These are phyloP conservation scores for Hura crepitans DNA, from an alignment of 441 rosid genomes.

Conservation along the genomic window DNA sequence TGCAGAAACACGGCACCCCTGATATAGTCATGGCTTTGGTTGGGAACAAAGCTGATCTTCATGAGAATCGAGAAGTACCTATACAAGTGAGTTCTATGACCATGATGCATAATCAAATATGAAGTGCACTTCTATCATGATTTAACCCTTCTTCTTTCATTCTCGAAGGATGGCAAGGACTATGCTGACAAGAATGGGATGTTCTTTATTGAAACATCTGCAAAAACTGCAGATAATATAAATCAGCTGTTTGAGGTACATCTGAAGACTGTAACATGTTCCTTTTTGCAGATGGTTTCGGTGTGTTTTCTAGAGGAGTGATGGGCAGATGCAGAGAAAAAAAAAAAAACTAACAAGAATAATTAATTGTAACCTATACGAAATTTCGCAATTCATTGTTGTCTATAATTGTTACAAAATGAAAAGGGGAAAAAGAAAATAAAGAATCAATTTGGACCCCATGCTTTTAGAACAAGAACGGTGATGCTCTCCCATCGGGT, in stretches of 20 bases:
- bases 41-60: conserved; percentile 97
- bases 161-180: conserved; percentile 71
- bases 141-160: conserved; percentile 20
- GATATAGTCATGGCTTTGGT: conserved; percentile 95
- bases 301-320: no score
- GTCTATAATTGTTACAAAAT: neutral
- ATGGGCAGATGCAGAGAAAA: no score
- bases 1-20: conserved; percentile 95
- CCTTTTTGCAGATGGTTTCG: neutral
- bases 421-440: neutral
- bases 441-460: neutral
- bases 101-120: conserved; percentile 4
- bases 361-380: no score
- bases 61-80: conserved; percentile 73
- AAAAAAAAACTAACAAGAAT: no score
- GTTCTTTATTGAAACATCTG: conserved; percentile 98
- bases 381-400: no score
- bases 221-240: conserved; percentile 95
- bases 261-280: neutral
- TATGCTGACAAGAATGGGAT: conserved; percentile 94
- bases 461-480: neutral
- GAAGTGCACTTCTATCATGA: neutral
- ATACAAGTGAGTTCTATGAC: conserved; percentile 47
- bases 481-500: neutral
- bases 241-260: conserved; percentile 87